Evolutionary conservation across 106 monocot species (phyloP).

Genomic region (Amphibolis antarctica): DNA sequence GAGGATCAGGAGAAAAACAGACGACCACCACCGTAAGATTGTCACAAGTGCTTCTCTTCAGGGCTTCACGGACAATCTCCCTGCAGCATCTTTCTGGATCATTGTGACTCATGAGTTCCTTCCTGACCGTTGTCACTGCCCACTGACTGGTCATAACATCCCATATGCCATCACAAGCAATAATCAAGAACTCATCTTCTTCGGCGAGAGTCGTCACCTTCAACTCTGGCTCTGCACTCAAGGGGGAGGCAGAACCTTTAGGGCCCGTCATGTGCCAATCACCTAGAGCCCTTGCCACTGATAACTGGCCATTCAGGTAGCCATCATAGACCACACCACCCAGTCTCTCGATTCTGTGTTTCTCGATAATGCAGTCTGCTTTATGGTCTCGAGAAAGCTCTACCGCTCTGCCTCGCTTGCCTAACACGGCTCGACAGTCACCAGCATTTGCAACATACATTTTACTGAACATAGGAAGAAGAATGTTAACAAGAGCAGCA

Average conservation of each 20-base stretch:
- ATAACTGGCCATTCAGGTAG: conserved; percentile 21
- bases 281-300: conserved; percentile 19
- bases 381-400: conserved; percentile 19
- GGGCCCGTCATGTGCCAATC: conserved; percentile 31
- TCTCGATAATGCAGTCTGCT: conserved; percentile 8
- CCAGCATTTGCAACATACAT: conserved; percentile 25
- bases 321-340: conserved; percentile 20
- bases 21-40: conserved; percentile 20
- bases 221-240: conserved; percentile 20
- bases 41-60: conserved; percentile 17
- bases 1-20: conserved; percentile 19
- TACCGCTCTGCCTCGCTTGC: conserved; percentile 17
- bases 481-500: neutral
- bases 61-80: conserved; percentile 15
- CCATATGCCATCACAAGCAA: conserved; percentile 25
- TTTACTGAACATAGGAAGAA: neutral
- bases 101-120: conserved; percentile 17
- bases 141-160: conserved; percentile 25
- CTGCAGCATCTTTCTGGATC: conserved; percentile 17
- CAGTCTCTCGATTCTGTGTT: conserved; percentile 15
- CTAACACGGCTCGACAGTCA: conserved; percentile 24
- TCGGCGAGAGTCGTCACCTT: conserved; percentile 7
- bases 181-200: conserved; percentile 25
- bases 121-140: conserved; percentile 13
- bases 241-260: conserved; percentile 14